Conservation (phyloP, 441 rosid genomes). For the Sinapis alba region DNA sequence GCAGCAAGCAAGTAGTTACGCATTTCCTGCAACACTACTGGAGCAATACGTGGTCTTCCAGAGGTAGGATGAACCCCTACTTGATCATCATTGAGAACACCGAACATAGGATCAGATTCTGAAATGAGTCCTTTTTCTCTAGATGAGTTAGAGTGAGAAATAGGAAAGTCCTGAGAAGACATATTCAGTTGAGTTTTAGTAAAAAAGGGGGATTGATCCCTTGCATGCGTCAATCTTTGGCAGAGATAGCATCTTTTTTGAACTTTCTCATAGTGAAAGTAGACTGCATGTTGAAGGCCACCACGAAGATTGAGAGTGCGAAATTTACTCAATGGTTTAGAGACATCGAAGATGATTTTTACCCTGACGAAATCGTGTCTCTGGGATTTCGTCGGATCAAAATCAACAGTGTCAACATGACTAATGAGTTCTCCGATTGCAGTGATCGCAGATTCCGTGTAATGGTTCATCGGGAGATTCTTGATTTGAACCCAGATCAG, state of each 20-base stretch:
- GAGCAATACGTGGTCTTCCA: neutral
- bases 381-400: neutral
- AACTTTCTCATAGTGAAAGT: neutral
- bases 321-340: neutral
- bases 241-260: too few relatives aligned
- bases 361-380: neutral
- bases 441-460: neutral
- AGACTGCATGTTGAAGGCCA: neutral
- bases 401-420: neutral
- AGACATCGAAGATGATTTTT: neutral
- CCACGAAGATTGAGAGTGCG: neutral
- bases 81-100: neutral
- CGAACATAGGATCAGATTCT: neutral
- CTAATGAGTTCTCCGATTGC: neutral
- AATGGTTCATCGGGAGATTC: neutral
- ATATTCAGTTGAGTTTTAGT: too few relatives aligned
- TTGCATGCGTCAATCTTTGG: too few relatives aligned
- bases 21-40: neutral
- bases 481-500: neutral
- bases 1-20: neutral
- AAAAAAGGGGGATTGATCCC: too few relatives aligned
- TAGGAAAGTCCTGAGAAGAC: too few relatives aligned
- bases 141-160: too few relatives aligned
- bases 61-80: neutral
- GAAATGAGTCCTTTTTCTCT: too few relatives aligned